phyloP scores from a whole-genome alignment of 805 yeast species.

The Kodamaea restingae region DNA sequence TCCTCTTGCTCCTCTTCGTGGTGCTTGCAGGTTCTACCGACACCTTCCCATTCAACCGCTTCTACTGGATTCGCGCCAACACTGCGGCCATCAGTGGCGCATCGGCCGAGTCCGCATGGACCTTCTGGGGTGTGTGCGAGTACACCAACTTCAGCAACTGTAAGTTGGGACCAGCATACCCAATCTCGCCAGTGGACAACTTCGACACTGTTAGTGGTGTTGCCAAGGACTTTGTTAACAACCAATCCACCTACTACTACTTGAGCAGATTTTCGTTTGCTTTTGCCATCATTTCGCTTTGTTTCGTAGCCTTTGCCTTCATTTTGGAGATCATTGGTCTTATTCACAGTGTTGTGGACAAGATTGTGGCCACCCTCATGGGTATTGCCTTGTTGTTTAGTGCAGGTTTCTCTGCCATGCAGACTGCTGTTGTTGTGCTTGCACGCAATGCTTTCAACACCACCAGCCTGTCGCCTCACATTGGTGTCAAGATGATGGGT shows the following conservation, averaged over 20 bases:
- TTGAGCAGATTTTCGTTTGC: conserved; percentile 47
- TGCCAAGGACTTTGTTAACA: conserved; percentile 49
- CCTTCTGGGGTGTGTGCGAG: conserved; percentile 69
- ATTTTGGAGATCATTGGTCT: conserved; percentile 51
- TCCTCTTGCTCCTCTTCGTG: conserved; percentile 53
- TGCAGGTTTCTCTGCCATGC: conserved; percentile 61
- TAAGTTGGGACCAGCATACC: conserved; percentile 66
- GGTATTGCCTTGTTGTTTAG: conserved; percentile 50
- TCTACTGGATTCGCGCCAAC: conserved; percentile 79
- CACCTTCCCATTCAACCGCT: conserved; percentile 57
- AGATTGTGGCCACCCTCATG: conserved; percentile 50
- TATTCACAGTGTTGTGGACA: conserved; percentile 53
- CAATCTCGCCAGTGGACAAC: conserved; percentile 78
- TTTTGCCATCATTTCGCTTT: conserved; percentile 43
- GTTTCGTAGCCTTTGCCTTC: conserved; percentile 61
- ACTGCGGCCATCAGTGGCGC: conserved; percentile 55
- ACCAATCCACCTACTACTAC: conserved; percentile 56
- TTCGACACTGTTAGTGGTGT: conserved; percentile 49
- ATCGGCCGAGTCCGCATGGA: conserved; percentile 64
- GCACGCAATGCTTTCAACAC: conserved; percentile 65
- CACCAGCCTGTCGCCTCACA: conserved; percentile 39
- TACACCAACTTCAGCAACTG: conserved; percentile 52
- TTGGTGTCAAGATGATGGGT: conserved; percentile 60
- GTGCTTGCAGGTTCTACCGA: conserved; percentile 61
- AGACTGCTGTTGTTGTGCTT: conserved; percentile 75